Percentiles rank a stretch among this genome's conserved stretches.
phyloP scores from a whole-genome alignment of 1,284 basidiomycete species.

The Tilletia caries region DNA sequence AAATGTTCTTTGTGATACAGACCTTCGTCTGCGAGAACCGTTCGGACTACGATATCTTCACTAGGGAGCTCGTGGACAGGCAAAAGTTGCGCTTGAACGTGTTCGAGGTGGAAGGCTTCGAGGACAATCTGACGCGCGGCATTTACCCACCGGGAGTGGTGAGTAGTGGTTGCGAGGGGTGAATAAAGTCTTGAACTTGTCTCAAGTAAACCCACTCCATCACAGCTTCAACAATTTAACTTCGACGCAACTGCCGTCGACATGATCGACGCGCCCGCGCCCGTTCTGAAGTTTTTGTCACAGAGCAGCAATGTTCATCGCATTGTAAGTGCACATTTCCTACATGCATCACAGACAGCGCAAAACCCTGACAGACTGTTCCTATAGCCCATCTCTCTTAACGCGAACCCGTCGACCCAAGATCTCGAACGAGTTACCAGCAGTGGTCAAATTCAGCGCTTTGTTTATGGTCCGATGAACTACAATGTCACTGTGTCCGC shows the following conservation, averaged over 20 bases:
- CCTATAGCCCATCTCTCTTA: conserved; percentile 5
- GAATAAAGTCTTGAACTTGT: not conserved
- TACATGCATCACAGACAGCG: not conserved
- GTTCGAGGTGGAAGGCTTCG: conserved; percentile 37
- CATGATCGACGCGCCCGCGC: conserved; percentile 59
- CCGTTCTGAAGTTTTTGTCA: conserved; percentile 56
- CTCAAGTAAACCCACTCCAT: no score
- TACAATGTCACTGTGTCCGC: conserved; percentile 68
- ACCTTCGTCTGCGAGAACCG: conserved; percentile 81
- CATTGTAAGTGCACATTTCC: conserved; percentile 24
- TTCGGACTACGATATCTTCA: conserved; percentile 68
- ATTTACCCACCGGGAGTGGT: not conserved
- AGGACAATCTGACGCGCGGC: not conserved
- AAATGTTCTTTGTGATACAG: conserved; percentile 55
- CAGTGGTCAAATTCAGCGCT: conserved; percentile 60
- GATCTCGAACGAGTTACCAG: conserved; percentile 27
- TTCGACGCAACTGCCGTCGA: conserved; percentile 84
- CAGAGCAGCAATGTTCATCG: conserved; percentile 34
- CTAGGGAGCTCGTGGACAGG: conserved; percentile 65
- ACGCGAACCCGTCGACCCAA: conserved; percentile 12
- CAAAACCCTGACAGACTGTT: not conserved
- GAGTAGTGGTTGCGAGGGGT: not conserved
- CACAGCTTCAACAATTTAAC: conserved; percentile 64
- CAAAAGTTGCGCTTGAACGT: conserved; percentile 48
- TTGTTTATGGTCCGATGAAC: conserved; percentile 64